These are phyloP conservation scores for Cydonia oblonga DNA, from an alignment of 331 rosid species.

Conservation along the genomic window DNA sequence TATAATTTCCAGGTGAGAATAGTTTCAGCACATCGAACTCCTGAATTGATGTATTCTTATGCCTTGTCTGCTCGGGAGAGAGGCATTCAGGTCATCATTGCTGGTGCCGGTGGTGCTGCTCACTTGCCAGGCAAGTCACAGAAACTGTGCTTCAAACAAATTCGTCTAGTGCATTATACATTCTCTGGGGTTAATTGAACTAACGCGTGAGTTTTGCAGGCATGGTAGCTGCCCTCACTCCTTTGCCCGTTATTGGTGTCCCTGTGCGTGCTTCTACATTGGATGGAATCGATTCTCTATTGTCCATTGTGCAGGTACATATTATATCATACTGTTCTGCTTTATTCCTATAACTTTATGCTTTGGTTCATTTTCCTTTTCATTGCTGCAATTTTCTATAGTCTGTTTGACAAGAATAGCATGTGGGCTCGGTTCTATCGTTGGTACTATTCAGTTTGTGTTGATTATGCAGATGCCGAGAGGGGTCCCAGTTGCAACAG, in stretches of 20 bases:
- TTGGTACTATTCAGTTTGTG: background rate
- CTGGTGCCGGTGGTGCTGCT: slow-evolving; percentile 97
- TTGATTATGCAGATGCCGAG: slow-evolving; percentile 63
- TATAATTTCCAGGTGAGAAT: slow-evolving; percentile 51
- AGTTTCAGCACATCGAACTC: slow-evolving; percentile 91
- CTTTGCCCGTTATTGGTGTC: slow-evolving; percentile 77
- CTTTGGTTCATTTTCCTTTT: background rate
- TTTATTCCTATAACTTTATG: background rate
- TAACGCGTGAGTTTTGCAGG: slow-evolving; percentile 30
- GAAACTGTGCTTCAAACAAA: background rate
- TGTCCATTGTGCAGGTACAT: slow-evolving; percentile 82
- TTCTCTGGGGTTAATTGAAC: slow-evolving; percentile 1
- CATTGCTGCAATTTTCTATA: background rate
- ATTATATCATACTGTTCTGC: background rate
- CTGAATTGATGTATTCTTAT: slow-evolving; percentile 70
- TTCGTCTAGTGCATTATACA: background rate
- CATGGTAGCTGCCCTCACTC: slow-evolving; percentile 88
- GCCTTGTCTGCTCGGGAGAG: slow-evolving; percentile 53
- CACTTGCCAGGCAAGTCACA: slow-evolving; percentile 71
- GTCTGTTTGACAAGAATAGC: background rate
- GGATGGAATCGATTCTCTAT: slow-evolving; percentile 79
- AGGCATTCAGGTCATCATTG: slow-evolving; percentile 78
- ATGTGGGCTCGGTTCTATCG: background rate
- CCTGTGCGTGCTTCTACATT: slow-evolving; percentile 87
- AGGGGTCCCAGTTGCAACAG: slow-evolving; percentile 85